phyloP scores from a whole-genome alignment of 2,329 filamentous ascomycete genomes.

The Immersiporthe knoxdaviesiana region DNA sequence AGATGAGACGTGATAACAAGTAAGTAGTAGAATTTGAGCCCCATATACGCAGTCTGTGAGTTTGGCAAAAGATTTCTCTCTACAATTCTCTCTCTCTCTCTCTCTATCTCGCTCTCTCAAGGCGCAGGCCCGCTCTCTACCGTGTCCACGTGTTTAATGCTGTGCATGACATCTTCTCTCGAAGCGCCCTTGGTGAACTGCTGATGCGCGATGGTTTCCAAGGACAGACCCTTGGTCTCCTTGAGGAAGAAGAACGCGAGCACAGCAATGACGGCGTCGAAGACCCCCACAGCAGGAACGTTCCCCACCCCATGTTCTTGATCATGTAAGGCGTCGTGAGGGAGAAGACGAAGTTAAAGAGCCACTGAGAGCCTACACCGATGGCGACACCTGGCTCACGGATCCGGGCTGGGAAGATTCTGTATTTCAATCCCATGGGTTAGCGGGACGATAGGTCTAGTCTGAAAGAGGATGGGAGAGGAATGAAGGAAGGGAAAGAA shows the following conservation, averaged over 20 bases:
- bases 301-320: conserved; percentile 48
- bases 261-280: conserved; percentile 46
- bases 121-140: background rate
- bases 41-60: background rate
- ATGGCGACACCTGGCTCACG: conserved; percentile 51
- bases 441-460: background rate
- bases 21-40: background rate
- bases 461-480: background rate
- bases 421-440: conserved; percentile 9
- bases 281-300: conserved; percentile 51
- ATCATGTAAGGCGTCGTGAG: conserved; percentile 56
- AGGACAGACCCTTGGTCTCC: conserved; percentile 69
- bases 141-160: conserved; percentile 22
- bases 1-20: background rate
- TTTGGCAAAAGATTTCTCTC: background rate
- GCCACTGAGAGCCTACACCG: conserved; percentile 51
- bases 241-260: conserved; percentile 61
- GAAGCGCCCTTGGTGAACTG: conserved; percentile 33
- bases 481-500: background rate
- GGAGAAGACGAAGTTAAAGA: conserved; percentile 54
- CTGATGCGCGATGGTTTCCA: conserved; percentile 57
- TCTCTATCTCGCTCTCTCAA: too few species aligned
- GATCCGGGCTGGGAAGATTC: conserved; percentile 53
- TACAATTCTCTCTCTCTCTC: too few species aligned
- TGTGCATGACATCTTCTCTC: conserved; percentile 20